Evolutionary conservation across 768 basidiomycete genomes (phyloP).

Genomic region (Macrolepiota albuminosa): DNA sequence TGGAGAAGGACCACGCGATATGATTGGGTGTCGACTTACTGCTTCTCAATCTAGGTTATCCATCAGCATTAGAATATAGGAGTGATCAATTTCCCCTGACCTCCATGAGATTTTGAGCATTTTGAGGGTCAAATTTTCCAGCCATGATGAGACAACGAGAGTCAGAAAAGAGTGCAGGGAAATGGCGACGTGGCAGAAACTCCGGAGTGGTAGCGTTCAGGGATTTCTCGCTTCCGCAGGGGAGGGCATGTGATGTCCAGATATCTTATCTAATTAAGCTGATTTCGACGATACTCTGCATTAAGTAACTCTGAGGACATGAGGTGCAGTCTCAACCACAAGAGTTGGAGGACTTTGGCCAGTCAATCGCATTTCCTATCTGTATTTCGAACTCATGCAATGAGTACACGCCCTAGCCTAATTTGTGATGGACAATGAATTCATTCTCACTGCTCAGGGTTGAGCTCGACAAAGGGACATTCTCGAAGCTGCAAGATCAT

Average conservation of each 20-base stretch:
- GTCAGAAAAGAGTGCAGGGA: not conserved
- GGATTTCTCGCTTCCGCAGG: not conserved
- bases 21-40: slow-evolving; percentile 44
- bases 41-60: slow-evolving; percentile 82
- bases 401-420: not conserved
- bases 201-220: not conserved
- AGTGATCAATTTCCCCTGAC: slow-evolving; percentile 35
- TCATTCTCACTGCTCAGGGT: not conserved
- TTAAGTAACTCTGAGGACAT: no score
- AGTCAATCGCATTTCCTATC: not conserved
- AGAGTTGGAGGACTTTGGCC: not conserved
- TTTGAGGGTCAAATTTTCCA: slow-evolving; percentile 76
- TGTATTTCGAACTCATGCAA: no score
- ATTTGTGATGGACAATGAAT: not conserved
- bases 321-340: not conserved
- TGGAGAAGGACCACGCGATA: not conserved
- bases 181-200: slow-evolving; percentile 16
- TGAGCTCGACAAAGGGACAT: not conserved
- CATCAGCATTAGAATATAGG: slow-evolving; percentile 1
- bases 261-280: slow-evolving; percentile 1
- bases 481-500: not conserved
- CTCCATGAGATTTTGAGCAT: slow-evolving; percentile 89
- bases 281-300: not conserved
- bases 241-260: slow-evolving; percentile 8
- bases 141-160: slow-evolving; percentile 11